Base-by-base conservation (phyloP, 2,329 filamentous ascomycete species). In the Aspergillus intermedius region DNA sequence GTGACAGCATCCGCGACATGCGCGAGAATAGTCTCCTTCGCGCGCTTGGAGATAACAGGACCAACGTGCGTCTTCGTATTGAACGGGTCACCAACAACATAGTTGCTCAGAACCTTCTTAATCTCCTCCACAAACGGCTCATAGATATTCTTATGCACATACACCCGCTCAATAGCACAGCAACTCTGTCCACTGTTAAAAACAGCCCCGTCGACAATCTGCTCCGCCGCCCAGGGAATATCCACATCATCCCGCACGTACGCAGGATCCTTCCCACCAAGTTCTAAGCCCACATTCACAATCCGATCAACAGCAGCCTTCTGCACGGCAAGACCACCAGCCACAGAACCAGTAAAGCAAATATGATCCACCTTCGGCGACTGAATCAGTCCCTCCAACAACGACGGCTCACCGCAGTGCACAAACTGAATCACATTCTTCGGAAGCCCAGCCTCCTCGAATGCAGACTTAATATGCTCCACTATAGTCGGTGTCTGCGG, bases 131-230 rank as follows among this genome's bases (percentile, higher is more conserved):
- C 77, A 61, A 97, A 96, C 10, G 80, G 73, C 61, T 95, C 89
- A 67, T 96, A 83, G 44, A 97, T 81, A 58, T 81, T 83, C 63
- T 87, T 86, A 61, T 93, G 83, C 4, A 97, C 91, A 62, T 97
- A 97, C 17, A 97, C 82, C 30, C 91, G 80, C 73, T 97, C 91
- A 47, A 97, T 77, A 21, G 89, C 87, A 71, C 91, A 97, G 76
- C 91, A 97, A 66, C 89, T 95, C 75, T 97, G 91, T n/a, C 91
- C 91, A 45, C 91, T 95, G 74, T 97, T 97, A 78, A 97, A 97
- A 49, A 97, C 77, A n/a, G 90, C 85, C 17, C 91, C 91, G 60
- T 97, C 91, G 12, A 97, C 89, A 60, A 97, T 93, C 71, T 96
- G 90, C 58, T 87, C 90, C 0, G 91, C 91, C 0, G 86, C 91